A percentile compares a stretch with the other conserved stretches of the same genome.
phyloP scores from a whole-genome alignment of 1,284 basidiomycete species.

The Ustilago loliicola region DNA sequence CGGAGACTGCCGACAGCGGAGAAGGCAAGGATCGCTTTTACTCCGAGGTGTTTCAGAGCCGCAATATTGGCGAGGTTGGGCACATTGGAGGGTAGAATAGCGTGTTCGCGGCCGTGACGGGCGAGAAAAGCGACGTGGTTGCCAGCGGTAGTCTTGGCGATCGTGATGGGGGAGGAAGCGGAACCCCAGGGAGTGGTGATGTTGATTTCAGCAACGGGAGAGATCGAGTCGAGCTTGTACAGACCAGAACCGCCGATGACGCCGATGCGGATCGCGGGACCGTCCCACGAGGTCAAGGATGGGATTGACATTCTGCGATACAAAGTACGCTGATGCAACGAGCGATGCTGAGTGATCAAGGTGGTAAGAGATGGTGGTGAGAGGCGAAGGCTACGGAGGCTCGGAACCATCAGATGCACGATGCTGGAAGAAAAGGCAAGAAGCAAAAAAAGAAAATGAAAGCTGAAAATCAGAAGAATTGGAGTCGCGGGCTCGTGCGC shows the following conservation, averaged over 20 bases:
- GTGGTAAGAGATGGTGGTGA: not conserved
- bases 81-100: conserved; percentile 65
- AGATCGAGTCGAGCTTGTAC: conserved; percentile 67
- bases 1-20: conserved; percentile 95
- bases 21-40: conserved; percentile 90
- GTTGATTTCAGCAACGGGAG: conserved; percentile 61
- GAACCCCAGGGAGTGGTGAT: conserved; percentile 85
- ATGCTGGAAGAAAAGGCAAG: not conserved
- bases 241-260: conserved; percentile 68
- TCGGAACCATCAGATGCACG: conserved; percentile 3
- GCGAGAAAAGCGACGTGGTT: conserved; percentile 87
- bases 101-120: conserved; percentile 86
- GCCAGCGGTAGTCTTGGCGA: conserved; percentile 83
- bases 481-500: conserved; percentile 2
- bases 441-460: not conserved
- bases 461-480: not conserved
- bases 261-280: conserved; percentile 58
- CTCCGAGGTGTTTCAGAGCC: conserved; percentile 91
- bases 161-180: conserved; percentile 90
- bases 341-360: not conserved
- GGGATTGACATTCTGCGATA: conserved; percentile 36
- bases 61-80: conserved; percentile 93
- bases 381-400: not conserved
- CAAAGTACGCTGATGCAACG: not conserved
- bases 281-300: conserved; percentile 40